Evolutionary conservation across 2,329 filamentous ascomycete species (phyloP).

Genomic region (Didymella keratinophila): DNA sequence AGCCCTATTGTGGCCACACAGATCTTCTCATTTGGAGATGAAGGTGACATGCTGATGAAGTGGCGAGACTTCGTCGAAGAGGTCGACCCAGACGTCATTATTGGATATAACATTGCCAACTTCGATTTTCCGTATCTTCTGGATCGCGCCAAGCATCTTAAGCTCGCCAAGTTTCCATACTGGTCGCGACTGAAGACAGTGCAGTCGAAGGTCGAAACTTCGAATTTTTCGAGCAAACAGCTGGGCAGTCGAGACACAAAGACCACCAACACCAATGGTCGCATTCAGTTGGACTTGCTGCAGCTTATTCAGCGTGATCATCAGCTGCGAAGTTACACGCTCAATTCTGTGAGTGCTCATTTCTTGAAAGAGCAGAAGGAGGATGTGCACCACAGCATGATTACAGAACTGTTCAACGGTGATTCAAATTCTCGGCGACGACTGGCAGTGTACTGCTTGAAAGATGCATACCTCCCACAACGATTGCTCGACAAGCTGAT

Average conservation of each 20-base stretch:
- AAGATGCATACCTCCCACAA: conserved; percentile 95
- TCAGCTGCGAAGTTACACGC: conserved; percentile 92
- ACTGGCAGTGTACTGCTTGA: conserved; percentile 93
- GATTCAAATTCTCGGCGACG: conserved; percentile 90
- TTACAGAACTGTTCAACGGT: conserved; percentile 96
- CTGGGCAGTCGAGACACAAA: conserved; percentile 97
- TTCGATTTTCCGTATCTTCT: conserved; percentile 98
- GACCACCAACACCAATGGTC: conserved; percentile 90
- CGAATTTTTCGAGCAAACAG: conserved; percentile 96
- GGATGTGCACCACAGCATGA: conserved; percentile 99
- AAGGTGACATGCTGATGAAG: conserved; percentile 87
- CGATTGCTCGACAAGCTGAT: conserved; percentile 96
- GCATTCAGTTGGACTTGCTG: conserved; percentile 91
- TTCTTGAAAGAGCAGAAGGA: conserved; percentile 98
- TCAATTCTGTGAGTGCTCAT: conserved; percentile 94
- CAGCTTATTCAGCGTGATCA: conserved; percentile 95
- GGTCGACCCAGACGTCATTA: conserved; percentile 96
- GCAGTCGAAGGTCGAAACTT: conserved; percentile 75
- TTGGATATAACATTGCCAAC: conserved; percentile 98
- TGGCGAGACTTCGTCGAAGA: conserved; percentile 91
- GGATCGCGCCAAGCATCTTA: conserved; percentile 84
- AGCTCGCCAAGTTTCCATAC: conserved; percentile 80
- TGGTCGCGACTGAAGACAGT: conserved; percentile 81
- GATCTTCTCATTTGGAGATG: conserved; percentile 80
- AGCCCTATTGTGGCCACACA: conserved; percentile 95